Conservation (phyloP, 2,329 filamentous ascomycete species). For the Penicillium polonicum region DNA sequence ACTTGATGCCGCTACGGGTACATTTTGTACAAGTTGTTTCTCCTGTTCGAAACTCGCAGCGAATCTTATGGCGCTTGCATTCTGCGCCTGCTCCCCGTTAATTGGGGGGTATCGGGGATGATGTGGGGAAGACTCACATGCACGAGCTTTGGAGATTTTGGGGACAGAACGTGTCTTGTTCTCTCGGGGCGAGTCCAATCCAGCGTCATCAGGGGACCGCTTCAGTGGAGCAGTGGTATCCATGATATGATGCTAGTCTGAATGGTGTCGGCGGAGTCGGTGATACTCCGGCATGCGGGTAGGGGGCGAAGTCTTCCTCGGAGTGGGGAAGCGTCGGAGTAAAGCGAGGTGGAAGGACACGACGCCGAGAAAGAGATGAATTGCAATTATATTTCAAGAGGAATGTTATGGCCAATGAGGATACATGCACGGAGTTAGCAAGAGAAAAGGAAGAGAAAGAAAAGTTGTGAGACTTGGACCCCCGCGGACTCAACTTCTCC, state of each 20-base stretch:
- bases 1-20: slow-evolving; percentile 51
- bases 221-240: slow-evolving; percentile 33
- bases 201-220: slow-evolving; percentile 39
- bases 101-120: not conserved
- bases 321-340: slow-evolving; percentile 11
- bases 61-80: slow-evolving; percentile 57
- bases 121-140: slow-evolving; percentile 34
- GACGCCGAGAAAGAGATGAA: not conserved
- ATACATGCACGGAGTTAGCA: not conserved
- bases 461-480: slow-evolving; percentile 2
- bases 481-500: slow-evolving; percentile 3
- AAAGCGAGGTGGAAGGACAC: not conserved
- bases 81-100: slow-evolving; percentile 41
- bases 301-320: slow-evolving; percentile 18
- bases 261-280: slow-evolving; percentile 13
- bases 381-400: not conserved
- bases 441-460: not conserved
- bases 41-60: slow-evolving; percentile 52
- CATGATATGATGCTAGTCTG: slow-evolving; percentile 13
- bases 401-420: not conserved
- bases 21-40: slow-evolving; percentile 52
- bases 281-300: slow-evolving; percentile 24
- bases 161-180: slow-evolving; percentile 29
- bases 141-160: slow-evolving; percentile 44
- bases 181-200: slow-evolving; percentile 31